phyloP scores from a whole-genome alignment of 352 stramenopile species.

The Globisporangium barbulae region DNA sequence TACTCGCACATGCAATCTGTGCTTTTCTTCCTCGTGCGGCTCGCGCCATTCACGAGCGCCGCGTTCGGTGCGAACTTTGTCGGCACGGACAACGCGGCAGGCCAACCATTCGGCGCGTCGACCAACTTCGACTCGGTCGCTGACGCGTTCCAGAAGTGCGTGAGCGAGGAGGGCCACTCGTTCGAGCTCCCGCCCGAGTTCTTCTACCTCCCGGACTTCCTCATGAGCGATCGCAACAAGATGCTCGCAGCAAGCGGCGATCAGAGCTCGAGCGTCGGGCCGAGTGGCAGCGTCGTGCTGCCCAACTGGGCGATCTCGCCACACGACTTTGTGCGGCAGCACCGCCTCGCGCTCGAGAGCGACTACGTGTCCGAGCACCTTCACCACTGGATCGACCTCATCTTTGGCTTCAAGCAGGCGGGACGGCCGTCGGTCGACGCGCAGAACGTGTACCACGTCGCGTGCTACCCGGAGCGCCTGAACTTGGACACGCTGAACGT shows the following conservation, averaged over 20 bases:
- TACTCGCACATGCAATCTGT: slow-evolving; percentile 74
- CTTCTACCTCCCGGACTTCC: slow-evolving; percentile 74
- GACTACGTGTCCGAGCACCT: slow-evolving; percentile 97
- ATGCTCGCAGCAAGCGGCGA: slow-evolving; percentile 44
- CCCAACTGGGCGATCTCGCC: slow-evolving; percentile 95
- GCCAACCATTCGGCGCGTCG: neutral
- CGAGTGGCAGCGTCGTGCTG: slow-evolving; percentile 89
- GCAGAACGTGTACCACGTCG: slow-evolving; percentile 93
- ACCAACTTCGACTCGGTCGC: slow-evolving; percentile 60
- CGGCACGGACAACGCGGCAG: slow-evolving; percentile 1
- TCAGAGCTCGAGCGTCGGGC: slow-evolving; percentile 26
- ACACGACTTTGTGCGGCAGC: slow-evolving; percentile 96
- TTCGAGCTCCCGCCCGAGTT: slow-evolving; percentile 82
- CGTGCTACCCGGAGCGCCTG: slow-evolving; percentile 71
- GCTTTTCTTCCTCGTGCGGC: slow-evolving; percentile 69
- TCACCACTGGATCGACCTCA: slow-evolving; percentile 98
- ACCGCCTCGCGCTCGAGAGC: slow-evolving; percentile 96
- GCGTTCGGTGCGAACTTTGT: slow-evolving; percentile 27
- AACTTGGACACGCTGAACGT: slow-evolving; percentile 66
- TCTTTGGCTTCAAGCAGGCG: slow-evolving; percentile 98
- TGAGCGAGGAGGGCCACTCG: slow-evolving; percentile 47
- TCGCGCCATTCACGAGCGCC: slow-evolving; percentile 65
- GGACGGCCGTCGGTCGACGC: slow-evolving; percentile 83
- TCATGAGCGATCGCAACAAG: slow-evolving; percentile 67
- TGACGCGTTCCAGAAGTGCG: slow-evolving; percentile 56